Conservation (phyloP, 306 rosid species). For the Rubus idaeus region DNA sequence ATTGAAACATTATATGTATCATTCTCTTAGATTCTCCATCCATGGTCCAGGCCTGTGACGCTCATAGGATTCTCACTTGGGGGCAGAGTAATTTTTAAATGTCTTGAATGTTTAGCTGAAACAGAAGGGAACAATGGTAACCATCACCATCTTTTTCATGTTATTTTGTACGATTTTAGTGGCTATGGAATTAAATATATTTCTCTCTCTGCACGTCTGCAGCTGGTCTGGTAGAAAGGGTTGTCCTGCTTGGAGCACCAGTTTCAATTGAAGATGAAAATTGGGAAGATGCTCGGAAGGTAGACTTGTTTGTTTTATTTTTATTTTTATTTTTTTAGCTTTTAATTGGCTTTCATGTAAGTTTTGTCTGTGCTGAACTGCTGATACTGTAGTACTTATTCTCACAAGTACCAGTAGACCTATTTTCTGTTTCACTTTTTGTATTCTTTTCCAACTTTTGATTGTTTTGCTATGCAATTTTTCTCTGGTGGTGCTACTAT, state of each 20-base stretch:
- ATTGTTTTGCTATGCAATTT: background rate
- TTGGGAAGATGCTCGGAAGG: slow-evolving; percentile 61
- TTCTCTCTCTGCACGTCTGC: slow-evolving; percentile 15
- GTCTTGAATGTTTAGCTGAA: slow-evolving; percentile 54
- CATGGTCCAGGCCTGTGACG: slow-evolving; percentile 66
- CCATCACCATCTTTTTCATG: slow-evolving; percentile 17
- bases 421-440: background rate
- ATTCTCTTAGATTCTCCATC: slow-evolving; percentile 29
- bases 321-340: background rate
- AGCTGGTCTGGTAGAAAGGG: slow-evolving; percentile 68
- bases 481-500: background rate
- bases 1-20: slow-evolving; percentile 15
- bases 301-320: slow-evolving; percentile 7
- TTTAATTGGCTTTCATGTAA: background rate
- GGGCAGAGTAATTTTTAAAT: slow-evolving; percentile 64
- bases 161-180: background rate
- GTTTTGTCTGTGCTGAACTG: background rate
- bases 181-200: background rate
- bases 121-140: slow-evolving; percentile 56
- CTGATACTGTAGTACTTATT: background rate
- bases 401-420: background rate
- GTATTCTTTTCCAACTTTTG: background rate
- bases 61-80: slow-evolving; percentile 67
- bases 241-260: slow-evolving; percentile 73
- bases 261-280: slow-evolving; percentile 52